Evolutionary conservation across 805 yeast species (phyloP).

Genomic region (Komagataella pastoris): DNA sequence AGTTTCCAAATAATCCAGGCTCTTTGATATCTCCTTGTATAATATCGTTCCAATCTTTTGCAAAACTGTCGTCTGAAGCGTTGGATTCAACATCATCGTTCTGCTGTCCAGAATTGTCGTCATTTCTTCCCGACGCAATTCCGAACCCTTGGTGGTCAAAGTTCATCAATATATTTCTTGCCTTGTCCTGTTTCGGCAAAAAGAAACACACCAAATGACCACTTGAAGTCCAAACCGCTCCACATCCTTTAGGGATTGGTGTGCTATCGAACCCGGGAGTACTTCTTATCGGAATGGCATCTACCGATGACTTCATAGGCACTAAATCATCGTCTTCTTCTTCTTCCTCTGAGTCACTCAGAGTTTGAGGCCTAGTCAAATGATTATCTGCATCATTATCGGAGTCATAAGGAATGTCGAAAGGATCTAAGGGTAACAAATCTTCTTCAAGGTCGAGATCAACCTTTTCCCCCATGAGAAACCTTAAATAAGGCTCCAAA

Average conservation of each 20-base stretch:
- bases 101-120: conserved; percentile 12
- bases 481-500: conserved; percentile 68
- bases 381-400: conserved; percentile 10
- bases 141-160: conserved; percentile 45
- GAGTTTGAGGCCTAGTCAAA: conserved; percentile 14
- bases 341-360: conserved; percentile 20
- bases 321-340: not conserved
- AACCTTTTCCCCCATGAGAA: conserved; percentile 71
- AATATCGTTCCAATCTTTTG: conserved; percentile 39
- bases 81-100: conserved; percentile 6
- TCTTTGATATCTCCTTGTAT: conserved; percentile 9
- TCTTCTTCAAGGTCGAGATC: conserved; percentile 23
- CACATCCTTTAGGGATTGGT: conserved; percentile 89
- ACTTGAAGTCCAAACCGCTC: conserved; percentile 73
- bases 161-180: conserved; percentile 27
- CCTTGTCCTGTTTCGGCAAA: conserved; percentile 36
- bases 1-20: conserved; percentile 28
- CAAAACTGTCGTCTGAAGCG: conserved; percentile 42
- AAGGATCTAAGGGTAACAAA: conserved; percentile 15
- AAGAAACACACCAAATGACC: conserved; percentile 80
- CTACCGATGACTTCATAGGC: not conserved
- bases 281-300: not conserved
- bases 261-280: conserved; percentile 47
- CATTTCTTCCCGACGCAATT: conserved; percentile 15
- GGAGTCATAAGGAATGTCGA: conserved; percentile 14